phyloP scores from a whole-genome alignment of 768 basidiomycete species.

The Lactarius akahatsu region DNA sequence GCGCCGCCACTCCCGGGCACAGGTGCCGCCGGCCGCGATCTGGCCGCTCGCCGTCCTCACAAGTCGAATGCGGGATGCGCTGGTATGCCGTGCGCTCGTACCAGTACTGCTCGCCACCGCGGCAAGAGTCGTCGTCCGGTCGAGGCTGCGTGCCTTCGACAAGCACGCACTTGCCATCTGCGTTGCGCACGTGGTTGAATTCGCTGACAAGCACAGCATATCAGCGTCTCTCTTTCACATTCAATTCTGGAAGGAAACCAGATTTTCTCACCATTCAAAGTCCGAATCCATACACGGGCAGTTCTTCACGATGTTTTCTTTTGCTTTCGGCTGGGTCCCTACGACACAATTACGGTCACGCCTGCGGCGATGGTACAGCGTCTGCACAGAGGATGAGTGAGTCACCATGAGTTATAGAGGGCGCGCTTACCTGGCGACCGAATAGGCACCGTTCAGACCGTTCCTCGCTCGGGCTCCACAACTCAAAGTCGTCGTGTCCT shows the following conservation, averaged over 20 bases:
- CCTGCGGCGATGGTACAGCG: slow-evolving; percentile 85
- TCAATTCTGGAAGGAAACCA: not conserved
- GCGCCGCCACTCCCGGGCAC: slow-evolving; percentile 80
- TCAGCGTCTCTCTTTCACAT: not conserved
- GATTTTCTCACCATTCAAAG: slow-evolving; percentile 83
- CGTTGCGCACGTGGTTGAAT: slow-evolving; percentile 82
- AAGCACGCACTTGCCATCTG: slow-evolving; percentile 71
- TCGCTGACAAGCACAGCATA: slow-evolving; percentile 53
- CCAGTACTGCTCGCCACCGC: slow-evolving; percentile 72
- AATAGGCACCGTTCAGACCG: slow-evolving; percentile 89
- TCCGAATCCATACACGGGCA: slow-evolving; percentile 74
- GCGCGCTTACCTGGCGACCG: slow-evolving; percentile 69
- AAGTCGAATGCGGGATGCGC: slow-evolving; percentile 85
- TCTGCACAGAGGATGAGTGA: slow-evolving; percentile 45
- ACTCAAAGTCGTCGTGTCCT: slow-evolving; percentile 87
- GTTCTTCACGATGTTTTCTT: slow-evolving; percentile 55
- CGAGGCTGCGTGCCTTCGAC: slow-evolving; percentile 67
- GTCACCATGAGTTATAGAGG: not conserved
- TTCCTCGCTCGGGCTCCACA: slow-evolving; percentile 93
- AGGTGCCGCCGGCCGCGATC: slow-evolving; percentile 72
- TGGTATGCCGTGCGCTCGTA: slow-evolving; percentile 92
- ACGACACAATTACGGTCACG: slow-evolving; percentile 82
- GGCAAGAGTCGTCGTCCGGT: slow-evolving; percentile 61
- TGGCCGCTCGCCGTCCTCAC: slow-evolving; percentile 74
- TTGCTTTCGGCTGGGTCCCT: slow-evolving; percentile 60